phyloP scores from a whole-genome alignment of 2,329 filamentous ascomycete species.

The Pseudopithomyces chartarum region DNA sequence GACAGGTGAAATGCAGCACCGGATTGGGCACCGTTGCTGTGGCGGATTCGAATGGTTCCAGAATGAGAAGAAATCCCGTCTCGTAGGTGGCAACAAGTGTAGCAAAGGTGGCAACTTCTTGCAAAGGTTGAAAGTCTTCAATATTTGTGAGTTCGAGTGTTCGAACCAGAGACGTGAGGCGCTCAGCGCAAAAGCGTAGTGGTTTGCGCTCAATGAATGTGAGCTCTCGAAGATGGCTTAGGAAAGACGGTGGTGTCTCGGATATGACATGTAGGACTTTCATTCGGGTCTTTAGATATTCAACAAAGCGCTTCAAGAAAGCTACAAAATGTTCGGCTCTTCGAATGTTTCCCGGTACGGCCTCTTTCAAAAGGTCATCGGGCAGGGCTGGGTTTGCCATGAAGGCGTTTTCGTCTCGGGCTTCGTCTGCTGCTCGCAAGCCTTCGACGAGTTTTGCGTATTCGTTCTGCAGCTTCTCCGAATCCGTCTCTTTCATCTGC shows the following conservation, averaged over 20 bases:
- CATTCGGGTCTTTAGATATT: constrained; percentile 98
- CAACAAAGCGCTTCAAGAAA: constrained; percentile 94
- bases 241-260: constrained; percentile 92
- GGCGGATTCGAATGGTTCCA: constrained; percentile 97
- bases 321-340: constrained; percentile 94
- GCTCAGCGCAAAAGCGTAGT: constrained; percentile 89
- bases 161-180: constrained; percentile 89
- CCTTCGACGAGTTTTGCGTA: constrained; percentile 96
- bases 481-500: constrained; percentile 95
- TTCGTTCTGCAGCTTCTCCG: constrained; percentile 91
- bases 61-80: constrained; percentile 90
- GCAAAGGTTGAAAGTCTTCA: constrained; percentile 94
- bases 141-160: constrained; percentile 97
- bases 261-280: constrained; percentile 97
- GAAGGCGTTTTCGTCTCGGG: constrained; percentile 90
- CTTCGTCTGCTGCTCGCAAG: constrained; percentile 83
- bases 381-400: constrained; percentile 96
- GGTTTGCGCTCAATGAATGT: constrained; percentile 99
- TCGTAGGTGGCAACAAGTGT: constrained; percentile 97
- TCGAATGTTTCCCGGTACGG: constrained; percentile 93
- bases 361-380: constrained; percentile 92
- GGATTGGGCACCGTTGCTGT: constrained; percentile 95
- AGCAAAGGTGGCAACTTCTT: constrained; percentile 97
- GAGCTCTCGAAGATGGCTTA: constrained; percentile 89
- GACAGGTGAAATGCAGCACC: constrained; percentile 93